phyloP scores from a whole-genome alignment of 257 asterid species.

The Cruciata laevipes region DNA sequence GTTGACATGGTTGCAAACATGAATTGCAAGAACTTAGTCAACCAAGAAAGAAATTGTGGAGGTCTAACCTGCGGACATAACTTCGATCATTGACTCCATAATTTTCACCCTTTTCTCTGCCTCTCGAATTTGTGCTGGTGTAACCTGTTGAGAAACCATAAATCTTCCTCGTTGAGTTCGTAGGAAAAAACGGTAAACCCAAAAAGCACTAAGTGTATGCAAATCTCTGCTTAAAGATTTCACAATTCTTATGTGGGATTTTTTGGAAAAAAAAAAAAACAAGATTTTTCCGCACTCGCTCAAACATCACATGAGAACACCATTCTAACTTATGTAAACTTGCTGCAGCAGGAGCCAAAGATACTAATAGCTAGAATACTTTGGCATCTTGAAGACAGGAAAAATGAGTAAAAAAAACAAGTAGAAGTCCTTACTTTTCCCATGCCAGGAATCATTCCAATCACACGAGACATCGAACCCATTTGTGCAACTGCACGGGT shows the following conservation, averaged over 20 bases:
- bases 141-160: slow-evolving; percentile 47
- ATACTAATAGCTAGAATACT: not conserved
- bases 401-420: not conserved
- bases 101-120: slow-evolving; percentile 77
- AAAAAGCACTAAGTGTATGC: not conserved
- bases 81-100: slow-evolving; percentile 97
- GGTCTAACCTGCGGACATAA: slow-evolving; percentile 74
- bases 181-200: not conserved
- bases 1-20: not conserved
- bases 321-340: slow-evolving; percentile 1
- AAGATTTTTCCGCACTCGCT: not conserved
- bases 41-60: not conserved
- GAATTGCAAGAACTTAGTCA: not conserved
- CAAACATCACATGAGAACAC: not conserved
- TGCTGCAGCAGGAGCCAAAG: slow-evolving; percentile 2
- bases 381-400: not conserved
- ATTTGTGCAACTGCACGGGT: slow-evolving; percentile 88
- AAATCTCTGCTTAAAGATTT: not conserved
- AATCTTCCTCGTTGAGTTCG: not conserved
- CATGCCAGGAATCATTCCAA: slow-evolving; percentile 99
- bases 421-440: slow-evolving; percentile 50
- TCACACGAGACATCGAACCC: slow-evolving; percentile 98
- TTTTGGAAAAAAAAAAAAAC: no score
- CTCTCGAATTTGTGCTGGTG: slow-evolving; percentile 98
- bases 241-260: not conserved